Conservation (phyloP, 2,329 filamentous ascomycete species). For the Fusarium metavorans region DNA sequence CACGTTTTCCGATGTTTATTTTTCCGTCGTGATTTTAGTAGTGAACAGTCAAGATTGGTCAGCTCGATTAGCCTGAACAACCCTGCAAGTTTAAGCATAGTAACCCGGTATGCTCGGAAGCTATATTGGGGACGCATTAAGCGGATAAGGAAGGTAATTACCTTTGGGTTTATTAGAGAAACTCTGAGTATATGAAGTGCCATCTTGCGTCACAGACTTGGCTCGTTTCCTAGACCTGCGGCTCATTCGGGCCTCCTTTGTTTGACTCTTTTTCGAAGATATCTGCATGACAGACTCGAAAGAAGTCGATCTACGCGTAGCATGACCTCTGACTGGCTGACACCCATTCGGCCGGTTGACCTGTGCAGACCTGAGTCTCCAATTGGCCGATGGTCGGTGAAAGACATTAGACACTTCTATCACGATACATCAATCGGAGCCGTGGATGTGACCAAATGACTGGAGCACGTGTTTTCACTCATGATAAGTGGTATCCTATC, state of each 20-base stretch:
- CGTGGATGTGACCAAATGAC: neutral
- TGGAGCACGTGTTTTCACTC: neutral
- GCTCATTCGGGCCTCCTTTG: neutral
- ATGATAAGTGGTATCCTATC: neutral
- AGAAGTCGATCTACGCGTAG: too few species aligned
- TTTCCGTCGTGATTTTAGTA: neutral
- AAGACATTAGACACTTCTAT: neutral
- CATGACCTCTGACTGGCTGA: too few species aligned
- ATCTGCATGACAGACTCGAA: too few species aligned
- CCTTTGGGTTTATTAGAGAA: neutral
- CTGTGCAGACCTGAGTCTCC: neutral
- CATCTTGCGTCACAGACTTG: neutral
- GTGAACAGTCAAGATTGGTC: neutral
- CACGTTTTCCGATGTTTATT: neutral
- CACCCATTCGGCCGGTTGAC: too few species aligned
- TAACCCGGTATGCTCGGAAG: neutral
- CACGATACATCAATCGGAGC: neutral
- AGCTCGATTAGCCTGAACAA: neutral
- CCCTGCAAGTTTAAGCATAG: neutral
- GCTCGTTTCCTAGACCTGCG: neutral
- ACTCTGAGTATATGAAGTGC: neutral
- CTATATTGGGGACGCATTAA: neutral
- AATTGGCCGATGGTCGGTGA: neutral
- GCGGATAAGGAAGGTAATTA: neutral
- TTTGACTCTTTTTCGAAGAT: neutral